Percentiles rank a stretch among this genome's conserved stretches.
phyloP scores from a whole-genome alignment of 768 basidiomycete genomes.

The Kwoniella europaea region DNA sequence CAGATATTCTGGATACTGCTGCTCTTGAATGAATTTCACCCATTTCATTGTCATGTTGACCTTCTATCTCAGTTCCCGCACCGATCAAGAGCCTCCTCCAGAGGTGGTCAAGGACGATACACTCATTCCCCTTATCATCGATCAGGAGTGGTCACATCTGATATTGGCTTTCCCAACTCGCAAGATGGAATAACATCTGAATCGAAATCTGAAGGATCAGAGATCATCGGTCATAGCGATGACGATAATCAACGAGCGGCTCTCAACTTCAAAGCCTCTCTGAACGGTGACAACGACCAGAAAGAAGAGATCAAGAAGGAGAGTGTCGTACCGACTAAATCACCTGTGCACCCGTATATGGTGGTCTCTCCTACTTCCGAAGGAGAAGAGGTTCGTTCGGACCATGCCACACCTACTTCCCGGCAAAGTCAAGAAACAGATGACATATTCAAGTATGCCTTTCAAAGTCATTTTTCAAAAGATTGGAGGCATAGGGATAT shows the following conservation, averaged over 20 bases:
- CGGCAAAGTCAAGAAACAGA: neutral
- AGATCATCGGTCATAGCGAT: slow-evolving; percentile 14
- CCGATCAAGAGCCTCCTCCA: neutral
- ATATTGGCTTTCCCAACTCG: neutral
- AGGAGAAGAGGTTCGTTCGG: no score
- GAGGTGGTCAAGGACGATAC: neutral
- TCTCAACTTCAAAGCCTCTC: slow-evolving; percentile 6
- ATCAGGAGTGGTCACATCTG: neutral
- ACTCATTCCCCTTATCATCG: neutral
- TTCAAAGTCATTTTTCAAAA: slow-evolving; percentile 12
- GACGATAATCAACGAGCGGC: slow-evolving; percentile 16
- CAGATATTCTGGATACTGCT: neutral
- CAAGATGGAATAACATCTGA: neutral
- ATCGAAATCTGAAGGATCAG: neutral
- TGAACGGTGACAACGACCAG: neutral
- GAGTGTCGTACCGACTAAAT: neutral
- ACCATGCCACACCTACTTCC: neutral
- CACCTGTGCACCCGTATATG: neutral
- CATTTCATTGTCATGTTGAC: neutral
- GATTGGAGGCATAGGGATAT: slow-evolving; percentile 12
- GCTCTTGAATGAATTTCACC: no score
- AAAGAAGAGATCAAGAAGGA: neutral
- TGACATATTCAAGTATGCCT: slow-evolving; percentile 13
- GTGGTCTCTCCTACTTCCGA: neutral
- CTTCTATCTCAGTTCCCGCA: neutral